Conservation (phyloP, 2,329 filamentous ascomycete species). For the Neofusicoccum kwambonambiense region DNA sequence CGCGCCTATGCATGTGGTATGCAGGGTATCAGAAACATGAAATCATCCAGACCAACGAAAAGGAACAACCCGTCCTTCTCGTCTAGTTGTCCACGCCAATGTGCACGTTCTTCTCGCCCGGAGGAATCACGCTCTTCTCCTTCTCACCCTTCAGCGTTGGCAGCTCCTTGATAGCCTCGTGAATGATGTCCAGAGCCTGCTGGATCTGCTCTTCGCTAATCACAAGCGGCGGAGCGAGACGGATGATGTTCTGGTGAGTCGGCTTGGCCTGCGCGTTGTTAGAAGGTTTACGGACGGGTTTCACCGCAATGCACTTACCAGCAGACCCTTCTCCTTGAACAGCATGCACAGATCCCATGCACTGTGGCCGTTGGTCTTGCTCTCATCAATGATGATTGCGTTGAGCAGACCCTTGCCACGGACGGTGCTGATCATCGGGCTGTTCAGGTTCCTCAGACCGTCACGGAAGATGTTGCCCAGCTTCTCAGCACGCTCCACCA, state of each 20-base stretch:
- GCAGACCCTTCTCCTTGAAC: constrained; percentile 88
- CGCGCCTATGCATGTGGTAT: constrained; percentile 12
- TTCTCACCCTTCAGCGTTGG: constrained; percentile 62
- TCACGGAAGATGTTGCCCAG: constrained; percentile 82
- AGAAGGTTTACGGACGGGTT: not conserved
- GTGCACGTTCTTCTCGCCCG: constrained; percentile 61
- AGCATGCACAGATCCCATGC: constrained; percentile 97
- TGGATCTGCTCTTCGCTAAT: constrained; percentile 86
- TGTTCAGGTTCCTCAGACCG: constrained; percentile 71
- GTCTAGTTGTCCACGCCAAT: constrained; percentile 57
- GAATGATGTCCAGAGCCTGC: constrained; percentile 74
- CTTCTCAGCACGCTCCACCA: constrained; percentile 77
- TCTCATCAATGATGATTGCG: constrained; percentile 93
- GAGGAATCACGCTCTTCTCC: constrained; percentile 57
- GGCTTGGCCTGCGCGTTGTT: constrained; percentile 75
- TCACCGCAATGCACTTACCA: constrained; percentile 61
- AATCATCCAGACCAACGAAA: not conserved
- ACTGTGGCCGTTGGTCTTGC: constrained; percentile 76
- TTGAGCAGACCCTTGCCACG: constrained; percentile 94
- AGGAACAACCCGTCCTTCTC: not conserved
- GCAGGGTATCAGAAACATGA: constrained; percentile 18
- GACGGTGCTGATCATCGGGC: constrained; percentile 76
- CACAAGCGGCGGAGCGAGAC: constrained; percentile 92
- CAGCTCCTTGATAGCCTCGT: constrained; percentile 77
- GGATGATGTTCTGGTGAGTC: constrained; percentile 97